Evolutionary conservation across 345 rosid species (phyloP).

Genomic region (Salix caprea): DNA sequence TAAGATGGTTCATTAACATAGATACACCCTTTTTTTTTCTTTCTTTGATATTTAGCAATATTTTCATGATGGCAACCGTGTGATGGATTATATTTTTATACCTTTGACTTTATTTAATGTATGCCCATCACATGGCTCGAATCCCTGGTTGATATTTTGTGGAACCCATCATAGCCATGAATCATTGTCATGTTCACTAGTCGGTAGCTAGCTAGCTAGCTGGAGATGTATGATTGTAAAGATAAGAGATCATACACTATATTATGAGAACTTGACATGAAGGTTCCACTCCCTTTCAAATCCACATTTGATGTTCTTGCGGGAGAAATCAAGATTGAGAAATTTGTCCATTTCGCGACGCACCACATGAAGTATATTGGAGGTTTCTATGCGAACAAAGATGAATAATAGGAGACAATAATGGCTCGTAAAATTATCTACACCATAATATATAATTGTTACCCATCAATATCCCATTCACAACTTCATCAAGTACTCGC

Average conservation of each 20-base stretch:
- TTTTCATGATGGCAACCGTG: neutral
- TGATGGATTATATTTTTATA: neutral
- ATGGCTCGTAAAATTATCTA: neutral
- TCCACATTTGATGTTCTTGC: neutral
- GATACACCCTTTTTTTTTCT: neutral
- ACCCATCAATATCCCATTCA: neutral
- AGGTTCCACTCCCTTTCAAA: neutral
- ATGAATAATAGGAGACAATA: neutral
- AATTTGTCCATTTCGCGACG: neutral
- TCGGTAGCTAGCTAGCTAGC: neutral
- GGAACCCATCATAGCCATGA: neutral
- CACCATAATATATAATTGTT: neutral
- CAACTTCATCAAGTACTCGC: neutral
- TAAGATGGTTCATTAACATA: too few species aligned
- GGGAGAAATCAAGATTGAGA: neutral
- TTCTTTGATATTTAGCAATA: neutral
- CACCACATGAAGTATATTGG: neutral
- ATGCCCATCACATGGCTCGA: neutral
- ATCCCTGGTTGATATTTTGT: neutral
- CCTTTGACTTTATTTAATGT: neutral
- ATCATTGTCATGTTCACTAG: neutral
- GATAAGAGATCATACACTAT: neutral
- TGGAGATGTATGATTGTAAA: neutral
- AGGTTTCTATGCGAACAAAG: neutral
- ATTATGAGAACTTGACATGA: neutral